These are phyloP conservation scores for Tylopilus plumbeoviolaceoides DNA, from an alignment of 768 basidiomycete genomes.

Conservation along the genomic window DNA sequence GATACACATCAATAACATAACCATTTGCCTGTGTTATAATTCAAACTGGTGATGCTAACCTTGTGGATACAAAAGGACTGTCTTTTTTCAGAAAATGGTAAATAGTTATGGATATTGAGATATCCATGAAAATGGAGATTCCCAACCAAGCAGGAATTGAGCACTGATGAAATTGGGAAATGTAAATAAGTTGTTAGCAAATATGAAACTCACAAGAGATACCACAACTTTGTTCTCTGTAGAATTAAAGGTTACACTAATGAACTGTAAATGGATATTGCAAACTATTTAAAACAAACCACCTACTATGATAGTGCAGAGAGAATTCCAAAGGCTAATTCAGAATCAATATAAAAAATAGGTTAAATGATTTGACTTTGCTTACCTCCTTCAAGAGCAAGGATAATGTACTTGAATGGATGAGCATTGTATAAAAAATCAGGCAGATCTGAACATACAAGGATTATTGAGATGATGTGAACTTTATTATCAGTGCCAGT, in stretches of 20 bases:
- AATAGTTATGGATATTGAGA: conserved; percentile 22
- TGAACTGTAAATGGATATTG: neutral
- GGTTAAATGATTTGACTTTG: neutral
- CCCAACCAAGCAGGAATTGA: conserved; percentile 20
- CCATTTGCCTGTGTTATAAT: neutral
- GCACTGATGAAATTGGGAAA: conserved; percentile 14
- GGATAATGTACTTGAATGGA: conserved; percentile 8
- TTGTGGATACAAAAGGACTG: conserved; percentile 1
- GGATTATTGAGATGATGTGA: conserved; percentile 1
- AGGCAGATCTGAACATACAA: conserved; percentile 14
- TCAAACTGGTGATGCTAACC: conserved; percentile 7
- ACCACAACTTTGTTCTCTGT: neutral
- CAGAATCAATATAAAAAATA: neutral
- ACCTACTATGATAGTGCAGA: conserved; percentile 13
- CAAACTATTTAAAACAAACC: neutral
- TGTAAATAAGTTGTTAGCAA: neutral
- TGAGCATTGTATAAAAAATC: neutral
- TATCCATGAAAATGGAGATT: conserved; percentile 15
- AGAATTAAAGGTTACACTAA: neutral
- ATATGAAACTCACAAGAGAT: neutral
- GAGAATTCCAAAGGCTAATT: conserved; percentile 16
- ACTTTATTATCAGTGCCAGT: neutral
- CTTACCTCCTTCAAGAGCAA: conserved; percentile 21
- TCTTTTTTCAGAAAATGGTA: conserved; percentile 11
- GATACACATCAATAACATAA: neutral